Base-by-base conservation (phyloP, 768 basidiomycete genomes). In the Hebeloma cylindrosporum region DNA sequence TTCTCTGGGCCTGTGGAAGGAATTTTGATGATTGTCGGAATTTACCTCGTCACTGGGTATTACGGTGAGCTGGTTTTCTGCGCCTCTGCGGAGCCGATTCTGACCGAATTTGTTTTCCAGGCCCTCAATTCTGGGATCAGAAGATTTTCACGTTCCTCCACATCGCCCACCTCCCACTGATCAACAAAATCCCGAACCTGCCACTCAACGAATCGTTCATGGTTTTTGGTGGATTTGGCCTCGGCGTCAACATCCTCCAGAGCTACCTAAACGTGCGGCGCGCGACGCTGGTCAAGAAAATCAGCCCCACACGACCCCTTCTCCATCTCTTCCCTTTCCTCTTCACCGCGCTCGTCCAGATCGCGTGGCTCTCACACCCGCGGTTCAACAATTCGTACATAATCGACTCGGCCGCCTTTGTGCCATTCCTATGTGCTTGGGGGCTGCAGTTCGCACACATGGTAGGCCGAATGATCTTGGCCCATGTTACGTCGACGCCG, bases 1-100 rank as follows among this genome's bases (percentile, higher is more conserved):
- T 95, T 95, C 65, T 95, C 92, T 11, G 95, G 96, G 0, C 95
- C 96, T 0, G 89, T 97, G 2, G 96, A 98, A 64, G 96, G 96
- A 5, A 95, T 98, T 53, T 69, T 99, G 26, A 77, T 97, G 65
- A 85, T 98, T 43, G 72, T 85, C 20, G 61, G 54, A 7, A 83
- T 97, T 43, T 97, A 85, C 68, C 52, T 82, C 22, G 69, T 95
- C 40, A 85, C 87, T 9, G 94, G 92, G 0, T 63, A 88, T 40
- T 83, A 74, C 56, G 90, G 90, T 81, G 49, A 35, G 74, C 20
- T 17, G 11, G 27, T 29, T 34, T 41, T 38, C 7, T 13, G 30
- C 20, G 25, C 7, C 5, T 22, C 39, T 8, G 26, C n/a, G 5
- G 17, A 18, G 2, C n/a, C 18, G 29, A 16, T 37, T 48, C 28